phyloP scores from a whole-genome alignment of 2,329 filamentous ascomycete species.

The Colletotrichum sp. region DNA sequence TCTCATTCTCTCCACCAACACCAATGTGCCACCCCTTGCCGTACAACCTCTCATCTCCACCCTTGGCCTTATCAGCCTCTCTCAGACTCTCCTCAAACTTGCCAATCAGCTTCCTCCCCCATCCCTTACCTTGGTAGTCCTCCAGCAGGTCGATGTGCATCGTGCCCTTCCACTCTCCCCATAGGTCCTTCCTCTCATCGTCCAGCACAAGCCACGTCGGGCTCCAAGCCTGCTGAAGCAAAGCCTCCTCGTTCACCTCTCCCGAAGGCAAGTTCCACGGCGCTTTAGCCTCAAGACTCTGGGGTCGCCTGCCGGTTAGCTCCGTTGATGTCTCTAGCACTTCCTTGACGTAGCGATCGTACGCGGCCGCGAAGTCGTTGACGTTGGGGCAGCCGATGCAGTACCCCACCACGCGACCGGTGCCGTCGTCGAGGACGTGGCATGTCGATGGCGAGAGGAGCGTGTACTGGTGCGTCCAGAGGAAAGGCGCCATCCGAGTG shows the following conservation, averaged over 20 bases:
- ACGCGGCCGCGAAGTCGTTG: constrained; percentile 39
- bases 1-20: constrained; percentile 49
- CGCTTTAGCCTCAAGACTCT: constrained; percentile 31
- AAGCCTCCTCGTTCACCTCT: constrained; percentile 34
- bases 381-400: constrained; percentile 52
- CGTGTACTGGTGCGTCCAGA: constrained; percentile 58
- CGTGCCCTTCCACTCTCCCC: constrained; percentile 42
- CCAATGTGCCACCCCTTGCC: constrained; percentile 49
- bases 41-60: constrained; percentile 20
- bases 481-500: constrained; percentile 46
- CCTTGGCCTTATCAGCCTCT: constrained; percentile 17
- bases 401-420: constrained; percentile 51
- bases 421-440: constrained; percentile 54
- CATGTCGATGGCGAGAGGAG: constrained; percentile 48
- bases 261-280: constrained; percentile 31
- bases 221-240: constrained; percentile 48
- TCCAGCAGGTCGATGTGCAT: constrained; percentile 56
- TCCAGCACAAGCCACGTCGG: constrained; percentile 43
- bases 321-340: constrained; percentile 36
- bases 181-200: constrained; percentile 37
- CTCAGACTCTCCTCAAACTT: constrained; percentile 44
- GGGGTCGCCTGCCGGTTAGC: constrained; percentile 22
- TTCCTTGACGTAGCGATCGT: constrained; percentile 40
- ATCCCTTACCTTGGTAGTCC: constrained; percentile 45
- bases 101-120: constrained; percentile 47